Evolutionary conservation across 2,329 filamentous ascomycete species (phyloP).

Genomic region (Drechslera avenae): DNA sequence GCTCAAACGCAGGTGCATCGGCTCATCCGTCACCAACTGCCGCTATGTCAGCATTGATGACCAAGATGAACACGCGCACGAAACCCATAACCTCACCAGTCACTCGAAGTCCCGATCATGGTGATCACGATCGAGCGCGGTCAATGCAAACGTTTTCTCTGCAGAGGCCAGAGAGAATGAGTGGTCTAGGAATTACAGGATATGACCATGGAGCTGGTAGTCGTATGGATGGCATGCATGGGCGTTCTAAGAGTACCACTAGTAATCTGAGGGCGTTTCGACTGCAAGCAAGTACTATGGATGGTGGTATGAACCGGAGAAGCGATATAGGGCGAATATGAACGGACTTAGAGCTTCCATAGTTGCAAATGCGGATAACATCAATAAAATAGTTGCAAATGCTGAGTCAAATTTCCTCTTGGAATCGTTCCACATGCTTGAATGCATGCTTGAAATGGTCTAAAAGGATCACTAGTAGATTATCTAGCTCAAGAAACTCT

Average conservation of each 20-base stretch:
- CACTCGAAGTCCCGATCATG: not conserved
- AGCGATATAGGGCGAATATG: not conserved
- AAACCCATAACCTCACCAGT: not conserved
- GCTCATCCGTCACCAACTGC: not conserved
- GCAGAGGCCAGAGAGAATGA: not conserved
- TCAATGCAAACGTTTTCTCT: not conserved
- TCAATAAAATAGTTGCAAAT: no score
- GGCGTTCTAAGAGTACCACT: slow-evolving; percentile 1
- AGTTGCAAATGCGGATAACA: no score
- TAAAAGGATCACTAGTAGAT: no score
- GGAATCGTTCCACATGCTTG: no score
- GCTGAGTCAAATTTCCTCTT: no score
- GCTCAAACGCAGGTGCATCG: not conserved
- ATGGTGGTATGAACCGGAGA: slow-evolving; percentile 1
- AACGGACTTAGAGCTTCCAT: not conserved
- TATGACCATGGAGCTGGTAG: not conserved
- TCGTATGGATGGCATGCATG: not conserved
- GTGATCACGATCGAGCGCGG: not conserved
- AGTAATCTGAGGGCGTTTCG: slow-evolving; percentile 2
- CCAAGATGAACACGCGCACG: slow-evolving; percentile 1
- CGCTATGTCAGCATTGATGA: slow-evolving; percentile 1
- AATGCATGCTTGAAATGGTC: no score
- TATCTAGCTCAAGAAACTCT: no score
- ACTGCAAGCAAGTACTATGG: slow-evolving; percentile 3
- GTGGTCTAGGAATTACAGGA: not conserved